These are phyloP conservation scores for Lipomyces yamanashiensis DNA, from an alignment of 805 yeast genomes.

Conservation along the genomic window DNA sequence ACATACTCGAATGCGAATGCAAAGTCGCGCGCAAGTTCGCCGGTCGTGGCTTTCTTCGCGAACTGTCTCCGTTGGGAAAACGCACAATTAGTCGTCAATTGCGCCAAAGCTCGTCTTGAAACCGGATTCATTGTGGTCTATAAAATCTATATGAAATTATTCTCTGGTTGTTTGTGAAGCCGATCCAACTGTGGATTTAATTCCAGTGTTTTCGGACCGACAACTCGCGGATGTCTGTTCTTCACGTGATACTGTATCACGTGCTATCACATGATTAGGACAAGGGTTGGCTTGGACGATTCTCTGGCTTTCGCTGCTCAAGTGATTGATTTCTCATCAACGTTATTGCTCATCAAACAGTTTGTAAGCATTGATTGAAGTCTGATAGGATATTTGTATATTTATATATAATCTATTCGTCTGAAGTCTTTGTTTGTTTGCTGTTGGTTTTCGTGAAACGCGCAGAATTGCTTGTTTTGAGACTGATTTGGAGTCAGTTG, in stretches of 20 bases:
- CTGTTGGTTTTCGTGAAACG: background rate
- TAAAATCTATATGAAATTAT: background rate
- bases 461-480: background rate
- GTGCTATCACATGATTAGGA: background rate
- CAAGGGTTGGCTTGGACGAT: background rate
- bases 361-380: background rate
- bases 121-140: background rate
- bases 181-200: too few species aligned
- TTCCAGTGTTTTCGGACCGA: background rate
- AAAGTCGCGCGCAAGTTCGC: conserved; percentile 21
- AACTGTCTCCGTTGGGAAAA: conserved; percentile 4
- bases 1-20: conserved; percentile 35
- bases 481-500: background rate
- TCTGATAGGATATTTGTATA: background rate
- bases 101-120: background rate
- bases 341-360: conserved; percentile 8
- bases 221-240: background rate
- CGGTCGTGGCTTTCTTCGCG: background rate
- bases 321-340: background rate
- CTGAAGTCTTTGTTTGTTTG: background rate
- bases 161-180: background rate
- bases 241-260: background rate
- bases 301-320: too few species aligned
- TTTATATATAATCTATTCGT: background rate
- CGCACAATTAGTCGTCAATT: background rate